These are phyloP conservation scores for Hsuehochloa calcarea DNA, from an alignment of 176 grass and related monocot species.

Conservation along the genomic window DNA sequence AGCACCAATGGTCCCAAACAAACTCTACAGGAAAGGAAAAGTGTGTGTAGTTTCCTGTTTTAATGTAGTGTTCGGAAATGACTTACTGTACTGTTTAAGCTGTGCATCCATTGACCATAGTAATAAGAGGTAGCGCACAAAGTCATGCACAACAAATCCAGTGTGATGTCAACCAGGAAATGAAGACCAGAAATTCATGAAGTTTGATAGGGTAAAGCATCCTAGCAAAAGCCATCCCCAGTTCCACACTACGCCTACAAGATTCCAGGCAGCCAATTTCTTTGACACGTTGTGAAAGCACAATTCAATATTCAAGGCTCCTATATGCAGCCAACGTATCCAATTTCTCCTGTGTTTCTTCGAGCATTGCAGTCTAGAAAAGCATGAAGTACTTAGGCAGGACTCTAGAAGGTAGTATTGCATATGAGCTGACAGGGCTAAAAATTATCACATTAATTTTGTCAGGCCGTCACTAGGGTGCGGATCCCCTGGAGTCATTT, in stretches of 20 bases:
- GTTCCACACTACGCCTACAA: background rate
- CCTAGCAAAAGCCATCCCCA: constrained; percentile 10
- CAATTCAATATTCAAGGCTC: background rate
- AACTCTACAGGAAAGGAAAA: background rate
- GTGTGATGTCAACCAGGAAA: background rate
- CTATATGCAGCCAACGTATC: background rate
- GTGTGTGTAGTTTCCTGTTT: no score
- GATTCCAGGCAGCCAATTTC: constrained; percentile 27
- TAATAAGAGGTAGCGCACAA: background rate
- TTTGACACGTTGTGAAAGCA: constrained; percentile 22
- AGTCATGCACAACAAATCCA: background rate
- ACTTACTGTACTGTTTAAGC: background rate
- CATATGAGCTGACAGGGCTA: constrained; percentile 1
- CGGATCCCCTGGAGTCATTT: no score
- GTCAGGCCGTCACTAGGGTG: background rate
- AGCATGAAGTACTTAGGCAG: background rate
- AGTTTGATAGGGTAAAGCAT: background rate
- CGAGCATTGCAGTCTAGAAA: constrained; percentile 4
- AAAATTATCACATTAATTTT: background rate
- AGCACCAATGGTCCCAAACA: background rate
- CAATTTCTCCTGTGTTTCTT: constrained; percentile 18
- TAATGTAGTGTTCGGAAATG: no score
- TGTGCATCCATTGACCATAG: background rate
- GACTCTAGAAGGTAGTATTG: background rate
- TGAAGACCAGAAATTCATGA: background rate